Evolutionary conservation across 2,329 filamentous ascomycete genomes (phyloP).

Genomic region (Fusarium illudens): DNA sequence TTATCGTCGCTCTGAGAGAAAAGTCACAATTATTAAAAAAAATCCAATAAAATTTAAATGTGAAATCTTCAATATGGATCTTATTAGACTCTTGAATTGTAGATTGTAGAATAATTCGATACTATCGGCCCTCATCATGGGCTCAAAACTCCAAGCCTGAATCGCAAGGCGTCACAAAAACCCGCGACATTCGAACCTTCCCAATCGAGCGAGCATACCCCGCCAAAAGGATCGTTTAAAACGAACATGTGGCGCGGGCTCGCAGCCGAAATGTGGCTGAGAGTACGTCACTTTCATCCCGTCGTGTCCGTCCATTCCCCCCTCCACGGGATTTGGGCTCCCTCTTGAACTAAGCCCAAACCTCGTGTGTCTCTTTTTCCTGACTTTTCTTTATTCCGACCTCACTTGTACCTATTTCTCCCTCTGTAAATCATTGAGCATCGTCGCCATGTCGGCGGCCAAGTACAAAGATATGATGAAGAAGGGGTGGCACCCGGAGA

Average conservation of each 20-base stretch:
- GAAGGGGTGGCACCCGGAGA: conserved; percentile 63
- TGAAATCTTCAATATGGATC: not conserved
- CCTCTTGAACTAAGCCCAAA: not conserved
- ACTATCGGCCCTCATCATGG: not conserved
- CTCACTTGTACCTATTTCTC: conserved; percentile 1
- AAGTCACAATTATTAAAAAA: not conserved
- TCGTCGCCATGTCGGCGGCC: conserved; percentile 47
- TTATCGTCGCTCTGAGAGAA: not conserved
- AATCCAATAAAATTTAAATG: not conserved
- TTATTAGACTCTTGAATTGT: not conserved
- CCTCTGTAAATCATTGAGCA: not conserved
- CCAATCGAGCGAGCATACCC: conserved; percentile 2
- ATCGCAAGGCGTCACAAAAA: conserved; percentile 30
- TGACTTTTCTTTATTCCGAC: not conserved
- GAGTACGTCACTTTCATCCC: conserved; percentile 27
- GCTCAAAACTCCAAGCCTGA: conserved; percentile 11
- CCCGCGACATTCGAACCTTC: not conserved
- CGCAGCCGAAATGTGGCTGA: conserved; percentile 15
- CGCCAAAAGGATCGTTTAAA: conserved; percentile 5
- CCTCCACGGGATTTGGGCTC: not conserved
- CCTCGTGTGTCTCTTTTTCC: not conserved
- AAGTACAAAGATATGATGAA: conserved; percentile 60
- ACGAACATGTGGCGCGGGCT: conserved; percentile 19
- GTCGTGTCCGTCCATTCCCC: not conserved
- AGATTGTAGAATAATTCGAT: not conserved